Conservation (phyloP, 2,329 filamentous ascomycete species). For the Pseudogymnoascus sp. region DNA sequence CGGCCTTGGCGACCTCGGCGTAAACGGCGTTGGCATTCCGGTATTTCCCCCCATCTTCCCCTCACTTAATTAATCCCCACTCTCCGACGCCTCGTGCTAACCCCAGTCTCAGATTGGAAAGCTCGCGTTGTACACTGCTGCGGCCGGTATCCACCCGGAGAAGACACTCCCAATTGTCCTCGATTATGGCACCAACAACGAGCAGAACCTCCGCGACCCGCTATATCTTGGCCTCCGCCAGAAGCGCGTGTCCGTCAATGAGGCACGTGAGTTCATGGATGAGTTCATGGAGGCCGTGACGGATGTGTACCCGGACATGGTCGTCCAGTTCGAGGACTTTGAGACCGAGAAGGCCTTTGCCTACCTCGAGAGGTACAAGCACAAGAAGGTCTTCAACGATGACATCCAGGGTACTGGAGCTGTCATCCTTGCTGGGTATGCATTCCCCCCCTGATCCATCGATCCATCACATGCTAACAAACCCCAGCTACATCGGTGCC, state of each 20-base stretch:
- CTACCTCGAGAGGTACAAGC: slow-evolving; percentile 81
- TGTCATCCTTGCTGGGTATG: slow-evolving; percentile 78
- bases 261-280: slow-evolving; percentile 89
- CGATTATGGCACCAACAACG: slow-evolving; percentile 60
- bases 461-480: slow-evolving; percentile 45
- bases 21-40: slow-evolving; percentile 97
- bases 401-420: slow-evolving; percentile 97
- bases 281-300: slow-evolving; percentile 91
- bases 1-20: slow-evolving; percentile 87
- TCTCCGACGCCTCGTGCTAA: background rate
- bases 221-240: slow-evolving; percentile 86
- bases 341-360: slow-evolving; percentile 89
- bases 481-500: slow-evolving; percentile 52
- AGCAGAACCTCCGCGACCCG: slow-evolving; percentile 58
- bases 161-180: slow-evolving; percentile 70
- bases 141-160: slow-evolving; percentile 85
- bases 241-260: slow-evolving; percentile 68
- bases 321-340: slow-evolving; percentile 95
- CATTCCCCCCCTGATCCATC: background rate
- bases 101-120: slow-evolving; percentile 64
- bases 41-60: slow-evolving; percentile 42
- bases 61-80: background rate
- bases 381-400: slow-evolving; percentile 97
- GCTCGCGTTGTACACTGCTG: slow-evolving; percentile 87
- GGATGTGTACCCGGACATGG: slow-evolving; percentile 59